These are phyloP conservation scores for Papiliotrema fonsecae DNA, from an alignment of 1,284 basidiomycete genomes.

Conservation along the genomic window DNA sequence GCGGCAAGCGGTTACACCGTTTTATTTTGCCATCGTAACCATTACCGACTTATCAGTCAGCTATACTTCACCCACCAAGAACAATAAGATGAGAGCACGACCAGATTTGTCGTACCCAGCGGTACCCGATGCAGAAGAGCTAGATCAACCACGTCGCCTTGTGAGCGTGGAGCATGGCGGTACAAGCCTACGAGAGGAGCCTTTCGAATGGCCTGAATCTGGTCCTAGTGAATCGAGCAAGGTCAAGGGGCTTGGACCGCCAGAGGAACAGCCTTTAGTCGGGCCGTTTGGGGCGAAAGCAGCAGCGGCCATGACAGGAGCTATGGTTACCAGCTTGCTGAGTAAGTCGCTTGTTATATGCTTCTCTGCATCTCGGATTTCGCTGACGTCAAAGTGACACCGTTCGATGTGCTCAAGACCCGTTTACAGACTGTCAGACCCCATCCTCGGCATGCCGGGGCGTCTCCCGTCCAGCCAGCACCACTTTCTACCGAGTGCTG, in stretches of 20 bases:
- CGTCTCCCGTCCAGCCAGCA: constrained; percentile 11
- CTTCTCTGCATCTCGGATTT: background rate
- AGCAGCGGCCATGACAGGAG: constrained; percentile 48
- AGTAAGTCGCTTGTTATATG: constrained; percentile 31
- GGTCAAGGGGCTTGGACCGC: background rate
- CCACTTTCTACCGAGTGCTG: constrained; percentile 30
- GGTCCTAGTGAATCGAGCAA: constrained; percentile 21
- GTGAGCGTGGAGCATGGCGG: constrained; percentile 24
- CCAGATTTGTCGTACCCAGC: constrained; percentile 19
- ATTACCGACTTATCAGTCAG: too few relatives aligned
- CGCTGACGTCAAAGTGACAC: constrained; percentile 40
- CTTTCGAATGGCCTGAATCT: constrained; percentile 35
- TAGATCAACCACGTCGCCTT: constrained; percentile 3
- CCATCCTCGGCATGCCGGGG: constrained; percentile 7
- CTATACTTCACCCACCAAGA: too few relatives aligned
- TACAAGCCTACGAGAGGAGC: constrained; percentile 20
- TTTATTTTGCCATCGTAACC: too few relatives aligned
- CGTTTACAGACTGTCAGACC: constrained; percentile 47
- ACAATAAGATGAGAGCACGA: constrained; percentile 1
- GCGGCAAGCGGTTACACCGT: too few relatives aligned
- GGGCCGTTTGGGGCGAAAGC: constrained; percentile 43
- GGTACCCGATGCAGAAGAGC: constrained; percentile 17
- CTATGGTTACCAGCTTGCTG: constrained; percentile 42
- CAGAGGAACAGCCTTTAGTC: constrained; percentile 3
- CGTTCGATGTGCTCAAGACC: constrained; percentile 50